Conservation (phyloP, 192 early-diverging fungal genomes). For the Linnemannia hyalina region DNA sequence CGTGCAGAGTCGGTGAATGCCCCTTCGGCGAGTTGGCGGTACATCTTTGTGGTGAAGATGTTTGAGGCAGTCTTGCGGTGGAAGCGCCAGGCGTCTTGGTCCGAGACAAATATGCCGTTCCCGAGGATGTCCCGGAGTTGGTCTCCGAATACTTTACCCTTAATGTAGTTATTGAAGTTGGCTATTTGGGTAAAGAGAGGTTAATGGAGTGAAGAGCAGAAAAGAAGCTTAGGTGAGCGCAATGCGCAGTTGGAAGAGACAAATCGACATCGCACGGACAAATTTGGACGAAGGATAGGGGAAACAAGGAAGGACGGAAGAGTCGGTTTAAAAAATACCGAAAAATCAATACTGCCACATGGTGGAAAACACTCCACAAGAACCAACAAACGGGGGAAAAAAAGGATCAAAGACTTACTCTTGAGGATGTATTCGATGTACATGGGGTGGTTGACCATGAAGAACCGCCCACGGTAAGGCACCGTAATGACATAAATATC, state of each 20-base stretch:
- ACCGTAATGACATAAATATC: constrained; percentile 26
- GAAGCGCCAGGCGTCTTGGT: constrained; percentile 63
- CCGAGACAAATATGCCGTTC: constrained; percentile 69
- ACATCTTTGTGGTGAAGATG: constrained; percentile 45
- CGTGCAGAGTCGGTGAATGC: constrained; percentile 17
- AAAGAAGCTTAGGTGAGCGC: neutral
- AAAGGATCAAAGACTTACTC: constrained; percentile 12
- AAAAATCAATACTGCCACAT: too few relatives aligned
- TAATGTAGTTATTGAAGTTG: constrained; percentile 49
- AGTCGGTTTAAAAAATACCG: too few relatives aligned
- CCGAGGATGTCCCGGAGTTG: constrained; percentile 61
- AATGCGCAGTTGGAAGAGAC: neutral
- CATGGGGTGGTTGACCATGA: constrained; percentile 43
- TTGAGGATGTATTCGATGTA: constrained; percentile 45
- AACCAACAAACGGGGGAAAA: neutral
- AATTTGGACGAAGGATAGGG: too few relatives aligned
- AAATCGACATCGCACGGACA: too few relatives aligned
- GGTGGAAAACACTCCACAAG: too few relatives aligned
- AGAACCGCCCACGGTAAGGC: constrained; percentile 29
- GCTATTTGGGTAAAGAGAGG: neutral
- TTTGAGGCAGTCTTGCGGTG: constrained; percentile 66
- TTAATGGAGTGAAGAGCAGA: neutral
- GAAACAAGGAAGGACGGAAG: too few relatives aligned
- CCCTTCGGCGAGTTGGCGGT: constrained; percentile 38
- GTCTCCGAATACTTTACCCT: constrained; percentile 41